Percentiles rank a stretch among this genome's conserved stretches.
Evolutionary conservation across 106 monocot species (phyloP).

Genomic region (Vanilla planifolia): DNA sequence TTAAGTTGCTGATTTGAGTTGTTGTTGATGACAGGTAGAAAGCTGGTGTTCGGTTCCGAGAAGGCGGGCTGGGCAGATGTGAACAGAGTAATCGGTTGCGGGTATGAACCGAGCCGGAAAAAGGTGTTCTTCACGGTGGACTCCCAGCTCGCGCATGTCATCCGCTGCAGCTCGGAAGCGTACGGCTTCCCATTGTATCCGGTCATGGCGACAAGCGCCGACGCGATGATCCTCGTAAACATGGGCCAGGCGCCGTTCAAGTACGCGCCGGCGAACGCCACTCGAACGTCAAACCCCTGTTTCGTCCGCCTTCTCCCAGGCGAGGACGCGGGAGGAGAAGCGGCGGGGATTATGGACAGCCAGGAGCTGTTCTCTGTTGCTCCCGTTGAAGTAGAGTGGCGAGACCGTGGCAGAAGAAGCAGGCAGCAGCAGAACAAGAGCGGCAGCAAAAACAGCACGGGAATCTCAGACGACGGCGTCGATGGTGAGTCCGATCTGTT

Average conservation of each 20-base stretch:
- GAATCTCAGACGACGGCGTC: conserved; percentile 5
- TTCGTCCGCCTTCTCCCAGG: conserved; percentile 14
- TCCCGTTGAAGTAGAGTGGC: conserved; percentile 12
- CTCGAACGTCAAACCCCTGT: conserved; percentile 45
- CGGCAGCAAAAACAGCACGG: conserved; percentile 18
- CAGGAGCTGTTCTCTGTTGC: conserved; percentile 66
- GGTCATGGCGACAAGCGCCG: conserved; percentile 32
- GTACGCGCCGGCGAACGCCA: conserved; percentile 55
- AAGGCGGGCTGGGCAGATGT: conserved; percentile 39
- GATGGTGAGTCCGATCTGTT: conserved; percentile 76
- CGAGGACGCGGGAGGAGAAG: background rate
- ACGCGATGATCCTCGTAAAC: conserved; percentile 57
- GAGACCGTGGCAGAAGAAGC: conserved; percentile 6
- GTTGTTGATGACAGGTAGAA: conserved; percentile 34
- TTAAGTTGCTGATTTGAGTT: background rate
- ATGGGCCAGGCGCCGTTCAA: conserved; percentile 64
- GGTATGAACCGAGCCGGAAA: conserved; percentile 62
- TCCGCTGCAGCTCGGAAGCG: conserved; percentile 58
- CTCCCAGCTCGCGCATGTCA: conserved; percentile 39
- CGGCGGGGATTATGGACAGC: conserved; percentile 37
- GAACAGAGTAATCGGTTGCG: conserved; percentile 68
- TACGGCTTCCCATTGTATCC: conserved; percentile 64
- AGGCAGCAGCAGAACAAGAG: conserved; percentile 1
- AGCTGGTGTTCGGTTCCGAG: conserved; percentile 45
- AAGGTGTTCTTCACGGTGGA: conserved; percentile 82